Percentiles rank a stretch among this genome's conserved stretches.
These are phyloP conservation scores for Yamadazyma dushanensis DNA, from an alignment of 1,139 yeast species.

Conservation along the genomic window DNA sequence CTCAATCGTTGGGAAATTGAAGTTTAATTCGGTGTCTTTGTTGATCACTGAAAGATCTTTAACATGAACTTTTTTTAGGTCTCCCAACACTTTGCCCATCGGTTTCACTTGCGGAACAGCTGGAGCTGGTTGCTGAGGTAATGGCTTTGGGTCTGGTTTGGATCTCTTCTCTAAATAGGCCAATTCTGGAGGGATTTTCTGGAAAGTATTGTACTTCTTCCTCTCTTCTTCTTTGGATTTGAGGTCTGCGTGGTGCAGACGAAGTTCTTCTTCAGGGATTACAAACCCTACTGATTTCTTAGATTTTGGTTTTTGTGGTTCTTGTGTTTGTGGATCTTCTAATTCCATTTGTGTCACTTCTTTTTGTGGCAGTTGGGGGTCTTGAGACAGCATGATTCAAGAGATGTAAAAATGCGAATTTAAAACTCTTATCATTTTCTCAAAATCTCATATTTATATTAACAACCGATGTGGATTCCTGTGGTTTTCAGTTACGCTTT, in stretches of 20 bases:
- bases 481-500: constrained; percentile 28
- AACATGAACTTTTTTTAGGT: constrained; percentile 34
- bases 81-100: constrained; percentile 20
- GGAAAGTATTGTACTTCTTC: constrained; percentile 35
- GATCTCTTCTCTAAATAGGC: constrained; percentile 33
- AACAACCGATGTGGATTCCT: constrained; percentile 34
- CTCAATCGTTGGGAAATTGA: constrained; percentile 40
- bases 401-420: constrained; percentile 1
- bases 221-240: constrained; percentile 27
- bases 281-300: constrained; percentile 43
- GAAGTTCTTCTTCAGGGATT: constrained; percentile 37
- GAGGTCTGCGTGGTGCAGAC: constrained; percentile 33
- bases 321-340: too few species aligned
- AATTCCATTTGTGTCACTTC: too few species aligned
- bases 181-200: constrained; percentile 45
- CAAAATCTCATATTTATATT: too few species aligned
- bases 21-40: constrained; percentile 43
- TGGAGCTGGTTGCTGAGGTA: constrained; percentile 19
- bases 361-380: too few species aligned
- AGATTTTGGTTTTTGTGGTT: constrained; percentile 3
- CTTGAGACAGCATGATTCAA: too few species aligned
- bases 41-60: constrained; percentile 45
- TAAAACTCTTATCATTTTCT: not conserved
- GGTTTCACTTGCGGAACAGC: constrained; percentile 8
- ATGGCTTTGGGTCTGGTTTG: constrained; percentile 21